Percentiles rank a stretch among this genome's conserved stretches.
Evolutionary conservation across 805 yeast genomes (phyloP).

Genomic region (Zygoascus ofunaensis): DNA sequence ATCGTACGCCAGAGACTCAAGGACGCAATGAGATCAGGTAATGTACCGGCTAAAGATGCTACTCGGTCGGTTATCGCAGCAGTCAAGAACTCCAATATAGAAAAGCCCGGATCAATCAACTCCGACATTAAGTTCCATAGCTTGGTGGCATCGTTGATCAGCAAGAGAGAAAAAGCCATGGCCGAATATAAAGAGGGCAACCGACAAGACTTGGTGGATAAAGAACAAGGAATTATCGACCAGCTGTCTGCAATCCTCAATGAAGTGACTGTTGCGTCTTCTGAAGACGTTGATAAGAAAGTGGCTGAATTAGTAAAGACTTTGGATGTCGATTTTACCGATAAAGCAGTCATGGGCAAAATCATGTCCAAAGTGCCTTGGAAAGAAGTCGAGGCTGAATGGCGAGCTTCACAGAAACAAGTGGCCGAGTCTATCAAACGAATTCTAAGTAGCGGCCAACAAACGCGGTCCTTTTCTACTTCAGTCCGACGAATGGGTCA

Average conservation of each 20-base stretch:
- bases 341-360: constrained; percentile 15
- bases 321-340: constrained; percentile 12
- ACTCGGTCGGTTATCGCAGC: constrained; percentile 28
- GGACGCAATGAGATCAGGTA: constrained; percentile 40
- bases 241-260: constrained; percentile 35
- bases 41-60: constrained; percentile 27
- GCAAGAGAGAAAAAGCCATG: constrained; percentile 40
- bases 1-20: constrained; percentile 38
- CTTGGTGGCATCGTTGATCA: constrained; percentile 33
- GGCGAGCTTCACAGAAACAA: constrained; percentile 24
- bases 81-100: constrained; percentile 28
- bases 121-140: constrained; percentile 30
- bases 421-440: constrained; percentile 22
- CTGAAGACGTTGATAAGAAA: constrained; percentile 34
- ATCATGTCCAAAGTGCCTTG: constrained; percentile 20
- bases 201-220: constrained; percentile 46
- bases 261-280: constrained; percentile 41
- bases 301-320: constrained; percentile 20
- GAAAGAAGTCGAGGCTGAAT: constrained; percentile 23
- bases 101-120: constrained; percentile 22
- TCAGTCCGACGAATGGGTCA: constrained; percentile 25
- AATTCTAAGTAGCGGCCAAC: constrained; percentile 5
- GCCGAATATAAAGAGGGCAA: constrained; percentile 37
- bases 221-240: constrained; percentile 39
- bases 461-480: constrained; percentile 22